Conservation (phyloP, 2,329 filamentous ascomycete species). For the Botryotinia convoluta region DNA sequence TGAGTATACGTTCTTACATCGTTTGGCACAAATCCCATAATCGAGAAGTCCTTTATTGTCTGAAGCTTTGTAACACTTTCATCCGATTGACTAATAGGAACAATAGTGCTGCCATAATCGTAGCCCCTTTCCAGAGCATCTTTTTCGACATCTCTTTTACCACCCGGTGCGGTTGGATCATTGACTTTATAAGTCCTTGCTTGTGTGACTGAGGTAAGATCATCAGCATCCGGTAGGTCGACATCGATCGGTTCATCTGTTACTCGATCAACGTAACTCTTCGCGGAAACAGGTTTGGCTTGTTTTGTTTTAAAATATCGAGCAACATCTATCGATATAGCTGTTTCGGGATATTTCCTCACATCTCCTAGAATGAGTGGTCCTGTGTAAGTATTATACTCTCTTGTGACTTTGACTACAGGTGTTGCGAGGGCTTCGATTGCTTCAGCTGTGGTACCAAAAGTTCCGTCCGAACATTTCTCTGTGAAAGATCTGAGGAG, state of each 20-base stretch:
- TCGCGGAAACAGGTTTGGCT: constrained; percentile 72
- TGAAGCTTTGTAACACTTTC: constrained; percentile 85
- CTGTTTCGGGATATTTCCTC: constrained; percentile 62
- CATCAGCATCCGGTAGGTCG: constrained; percentile 44
- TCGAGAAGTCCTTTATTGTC: constrained; percentile 69
- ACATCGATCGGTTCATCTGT: constrained; percentile 41
- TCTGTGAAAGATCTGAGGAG: constrained; percentile 64
- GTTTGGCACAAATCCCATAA: constrained; percentile 80
- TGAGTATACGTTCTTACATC: not conserved
- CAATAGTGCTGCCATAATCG: constrained; percentile 87
- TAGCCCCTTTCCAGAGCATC: constrained; percentile 91
- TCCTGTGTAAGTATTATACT: constrained; percentile 77
- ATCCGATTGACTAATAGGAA: constrained; percentile 84
- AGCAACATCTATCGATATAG: constrained; percentile 81
- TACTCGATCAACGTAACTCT: constrained; percentile 62
- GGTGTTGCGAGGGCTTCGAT: constrained; percentile 77
- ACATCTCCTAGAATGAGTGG: constrained; percentile 76
- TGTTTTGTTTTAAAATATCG: constrained; percentile 84
- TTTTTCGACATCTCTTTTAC: constrained; percentile 76
- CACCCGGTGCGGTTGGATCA: constrained; percentile 70
- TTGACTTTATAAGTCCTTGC: constrained; percentile 78
- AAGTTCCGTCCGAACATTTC: constrained; percentile 64
- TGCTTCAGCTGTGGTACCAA: constrained; percentile 84
- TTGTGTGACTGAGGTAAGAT: constrained; percentile 69
- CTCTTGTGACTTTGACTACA: constrained; percentile 69